Base-by-base conservation (phyloP, 2,329 filamentous ascomycete species). In the Penicillium sp. region DNA sequence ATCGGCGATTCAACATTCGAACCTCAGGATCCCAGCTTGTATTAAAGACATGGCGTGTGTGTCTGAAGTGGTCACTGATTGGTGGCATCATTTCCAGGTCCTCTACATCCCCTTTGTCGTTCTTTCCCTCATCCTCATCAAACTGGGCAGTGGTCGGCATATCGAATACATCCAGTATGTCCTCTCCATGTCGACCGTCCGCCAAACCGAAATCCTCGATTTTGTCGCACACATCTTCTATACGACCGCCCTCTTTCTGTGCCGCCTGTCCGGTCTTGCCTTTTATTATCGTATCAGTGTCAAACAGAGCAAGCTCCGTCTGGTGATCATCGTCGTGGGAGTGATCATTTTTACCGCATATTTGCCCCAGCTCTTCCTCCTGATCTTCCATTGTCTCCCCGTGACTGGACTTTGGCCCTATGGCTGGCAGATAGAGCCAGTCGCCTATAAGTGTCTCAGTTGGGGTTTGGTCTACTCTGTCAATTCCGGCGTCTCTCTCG, bases 321-420 rank as follows among this genome's bases (percentile, higher is more conserved):
- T 57, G 12, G 50, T 45, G 35, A 62, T 63, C 26, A 51, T 61
- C 9, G 38, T 57, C 7, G 58, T 59, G 64, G 74, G 56, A 44
- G 60, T 37, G 54, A 62, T 27, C 32, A 56, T 77, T 18, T 53
- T 72, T 32, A 68, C 64, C 5, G 73, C 71, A 0, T 78, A 69
- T 42, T 49, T 79, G 1, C 71, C 75, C 0, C 76, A 79, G 48
- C 62, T 79, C 9, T 66, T 76, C 26, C 66, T 79, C 2, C 63
- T 79, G 41, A 66, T 79, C 47, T 76, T 79, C 51, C 76, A 79
- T 58, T 79, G 76, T 49, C 58, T 55, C 1, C 76, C 76, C 0
- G 73, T 78, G 0, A 79, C 76, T 0, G 74, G 68, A 0, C 59
- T 75, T 2, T 79, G 76, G 76, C 76, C 76, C 0, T 79, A 79